Conservation (phyloP, 176 grass and related monocot genomes). For the Zoysia japonica region DNA sequence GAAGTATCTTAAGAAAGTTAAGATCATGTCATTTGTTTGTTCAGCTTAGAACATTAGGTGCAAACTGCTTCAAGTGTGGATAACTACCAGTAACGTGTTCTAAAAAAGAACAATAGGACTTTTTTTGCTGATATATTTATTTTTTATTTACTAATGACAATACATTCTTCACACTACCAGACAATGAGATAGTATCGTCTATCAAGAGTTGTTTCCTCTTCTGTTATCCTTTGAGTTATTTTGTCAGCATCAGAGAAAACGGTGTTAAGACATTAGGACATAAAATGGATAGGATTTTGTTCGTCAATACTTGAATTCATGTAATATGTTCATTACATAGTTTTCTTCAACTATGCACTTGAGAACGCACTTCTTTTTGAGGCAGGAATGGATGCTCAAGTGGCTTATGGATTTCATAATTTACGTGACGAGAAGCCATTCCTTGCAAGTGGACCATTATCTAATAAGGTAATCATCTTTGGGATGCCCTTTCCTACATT, state of each 20-base stretch:
- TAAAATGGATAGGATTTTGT: background rate
- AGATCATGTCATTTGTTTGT: background rate
- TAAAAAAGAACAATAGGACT: background rate
- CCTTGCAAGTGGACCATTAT: constrained; percentile 86
- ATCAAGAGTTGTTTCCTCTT: background rate
- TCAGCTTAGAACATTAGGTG: constrained; percentile 5
- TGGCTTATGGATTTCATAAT: constrained; percentile 95
- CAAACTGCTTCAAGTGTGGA: background rate
- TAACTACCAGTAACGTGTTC: background rate
- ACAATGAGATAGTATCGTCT: constrained; percentile 18
- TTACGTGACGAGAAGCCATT: constrained; percentile 86
- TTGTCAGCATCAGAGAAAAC: background rate
- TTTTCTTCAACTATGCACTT: constrained; percentile 9
- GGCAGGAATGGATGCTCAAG: constrained; percentile 98
- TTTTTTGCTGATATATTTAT: background rate
- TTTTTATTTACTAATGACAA: constrained; percentile 23
- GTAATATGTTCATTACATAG: constrained; percentile 22
- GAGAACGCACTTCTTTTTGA: constrained; percentile 27
- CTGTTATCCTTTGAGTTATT: background rate
- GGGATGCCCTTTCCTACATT: constrained; percentile 6
- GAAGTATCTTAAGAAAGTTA: background rate
- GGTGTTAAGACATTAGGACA: background rate
- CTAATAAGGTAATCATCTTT: constrained; percentile 81
- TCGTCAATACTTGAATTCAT: constrained; percentile 14
- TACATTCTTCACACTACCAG: constrained; percentile 12